Base-by-base conservation (phyloP, 2,329 filamentous ascomycete genomes). In the Exophiala sp. region DNA sequence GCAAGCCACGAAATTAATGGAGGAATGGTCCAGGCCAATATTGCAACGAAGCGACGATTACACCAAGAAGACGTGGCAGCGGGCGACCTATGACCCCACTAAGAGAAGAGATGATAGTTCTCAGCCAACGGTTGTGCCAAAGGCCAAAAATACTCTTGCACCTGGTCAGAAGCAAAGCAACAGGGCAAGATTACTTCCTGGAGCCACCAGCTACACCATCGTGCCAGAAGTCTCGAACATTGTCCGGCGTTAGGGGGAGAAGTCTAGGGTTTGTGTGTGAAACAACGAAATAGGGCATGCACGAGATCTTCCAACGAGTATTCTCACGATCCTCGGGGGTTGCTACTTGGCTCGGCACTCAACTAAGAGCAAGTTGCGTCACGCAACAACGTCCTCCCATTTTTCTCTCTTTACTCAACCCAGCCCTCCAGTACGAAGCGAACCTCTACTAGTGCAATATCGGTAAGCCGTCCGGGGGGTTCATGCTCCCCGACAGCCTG, bases 11-110 rank as follows among this genome's bases (percentile, higher is more conserved):
- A 82, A 86, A 42, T 75, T 97, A n/a, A 76, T 96, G 49, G 88
- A 87, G 49, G 91, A 97, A 65, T 98, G 93, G 93, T 95, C 89
- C 58, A 79, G 93, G 34, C 90, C 91, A 2, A 95, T 98, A 57
- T 76, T 98, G 46, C 91, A 94, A 72, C 83, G 89, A 60, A 95
- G 87, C 54, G 89, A 95, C 62, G 89, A 96, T 68, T 96, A 94
- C 73, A 90, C 88, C 71, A 93, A 95, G 74, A 82, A 86, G 54
- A 74, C 78, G 43, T 76, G 80, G 59, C 70, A 74, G 46, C 73
- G 77, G 53, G 77, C 73, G 21, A 73, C 74, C 24, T 84, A 80
- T 62, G 81, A 83, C 64, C 80, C 80, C 55, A 72, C 66, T 5
- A 50, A 43, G 44, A 53, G 41, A 16, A 35, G 45, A 40, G 49